Evolutionary conservation across 2,329 filamentous ascomycete genomes (phyloP).

Genomic region (Fusarium tjaetaba): DNA sequence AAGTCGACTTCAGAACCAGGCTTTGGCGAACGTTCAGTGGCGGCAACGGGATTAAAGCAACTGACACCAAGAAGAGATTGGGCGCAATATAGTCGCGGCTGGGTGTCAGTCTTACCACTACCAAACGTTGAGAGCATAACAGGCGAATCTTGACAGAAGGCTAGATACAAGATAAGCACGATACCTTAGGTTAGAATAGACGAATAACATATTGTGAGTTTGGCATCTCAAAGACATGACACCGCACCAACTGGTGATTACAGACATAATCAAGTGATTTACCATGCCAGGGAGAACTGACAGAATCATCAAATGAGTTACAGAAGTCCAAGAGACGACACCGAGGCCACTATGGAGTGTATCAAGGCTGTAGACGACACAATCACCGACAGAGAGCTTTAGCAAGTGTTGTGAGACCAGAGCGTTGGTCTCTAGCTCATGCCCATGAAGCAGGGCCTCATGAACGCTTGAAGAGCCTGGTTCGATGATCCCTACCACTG

Average conservation of each 20-base stretch:
- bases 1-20: neutral
- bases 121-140: neutral
- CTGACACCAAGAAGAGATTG: neutral
- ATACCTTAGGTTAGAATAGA: neutral
- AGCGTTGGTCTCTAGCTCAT: neutral
- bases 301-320: neutral
- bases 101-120: too few relatives aligned
- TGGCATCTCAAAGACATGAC: neutral
- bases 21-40: neutral
- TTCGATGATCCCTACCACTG: neutral
- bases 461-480: neutral
- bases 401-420: neutral
- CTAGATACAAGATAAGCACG: neutral
- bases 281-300: neutral
- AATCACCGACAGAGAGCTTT: neutral
- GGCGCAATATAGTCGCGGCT: neutral
- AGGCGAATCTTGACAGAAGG: too few relatives aligned
- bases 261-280: neutral
- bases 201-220: neutral
- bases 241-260: neutral
- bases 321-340: neutral
- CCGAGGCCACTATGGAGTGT: neutral
- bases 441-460: neutral
- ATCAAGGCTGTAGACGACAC: neutral
- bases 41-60: neutral